Percentiles rank a stretch among this genome's conserved stretches.
These are phyloP conservation scores for Phyllosticta capitalensis DNA, from an alignment of 2,329 filamentous ascomycete species.

Conservation along the genomic window DNA sequence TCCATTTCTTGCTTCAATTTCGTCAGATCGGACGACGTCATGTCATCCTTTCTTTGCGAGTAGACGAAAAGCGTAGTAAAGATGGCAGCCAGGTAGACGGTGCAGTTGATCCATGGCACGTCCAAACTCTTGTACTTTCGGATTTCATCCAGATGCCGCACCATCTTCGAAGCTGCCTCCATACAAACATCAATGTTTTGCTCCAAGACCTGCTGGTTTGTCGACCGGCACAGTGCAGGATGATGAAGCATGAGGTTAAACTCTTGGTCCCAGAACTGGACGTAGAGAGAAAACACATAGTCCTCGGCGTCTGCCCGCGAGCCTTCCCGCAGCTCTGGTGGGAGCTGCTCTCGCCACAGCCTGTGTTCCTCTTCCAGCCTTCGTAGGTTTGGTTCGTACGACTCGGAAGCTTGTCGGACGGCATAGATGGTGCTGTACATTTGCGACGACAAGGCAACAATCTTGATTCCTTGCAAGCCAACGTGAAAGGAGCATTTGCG, in stretches of 20 bases:
- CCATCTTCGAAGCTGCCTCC: constrained; percentile 53
- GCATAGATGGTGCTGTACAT: constrained; percentile 71
- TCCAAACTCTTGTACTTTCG: constrained; percentile 59
- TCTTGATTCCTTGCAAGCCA: constrained; percentile 55
- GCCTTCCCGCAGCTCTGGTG: constrained; percentile 47
- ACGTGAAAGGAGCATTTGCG: constrained; percentile 58
- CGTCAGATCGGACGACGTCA: constrained; percentile 49
- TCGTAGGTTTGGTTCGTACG: constrained; percentile 54
- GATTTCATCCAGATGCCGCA: constrained; percentile 50
- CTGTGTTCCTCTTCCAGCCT: constrained; percentile 56
- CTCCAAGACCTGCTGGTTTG: constrained; percentile 51
- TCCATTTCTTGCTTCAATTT: constrained; percentile 59
- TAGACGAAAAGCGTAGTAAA: constrained; percentile 63
- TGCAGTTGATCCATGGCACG: constrained; percentile 67
- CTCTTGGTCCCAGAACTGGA: constrained; percentile 41
- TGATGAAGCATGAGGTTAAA: constrained; percentile 44
- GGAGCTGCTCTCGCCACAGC: constrained; percentile 55
- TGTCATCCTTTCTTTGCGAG: constrained; percentile 55
- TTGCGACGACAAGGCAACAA: constrained; percentile 59
- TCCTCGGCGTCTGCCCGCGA: constrained; percentile 36
- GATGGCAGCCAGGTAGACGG: constrained; percentile 62
- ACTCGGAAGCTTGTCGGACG: constrained; percentile 51
- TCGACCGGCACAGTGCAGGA: constrained; percentile 40
- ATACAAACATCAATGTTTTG: constrained; percentile 50
- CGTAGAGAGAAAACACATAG: constrained; percentile 39